Evolutionary conservation across 208 protist species (phyloP).

Genomic region (Acanthamoeba culbertsoni): DNA sequence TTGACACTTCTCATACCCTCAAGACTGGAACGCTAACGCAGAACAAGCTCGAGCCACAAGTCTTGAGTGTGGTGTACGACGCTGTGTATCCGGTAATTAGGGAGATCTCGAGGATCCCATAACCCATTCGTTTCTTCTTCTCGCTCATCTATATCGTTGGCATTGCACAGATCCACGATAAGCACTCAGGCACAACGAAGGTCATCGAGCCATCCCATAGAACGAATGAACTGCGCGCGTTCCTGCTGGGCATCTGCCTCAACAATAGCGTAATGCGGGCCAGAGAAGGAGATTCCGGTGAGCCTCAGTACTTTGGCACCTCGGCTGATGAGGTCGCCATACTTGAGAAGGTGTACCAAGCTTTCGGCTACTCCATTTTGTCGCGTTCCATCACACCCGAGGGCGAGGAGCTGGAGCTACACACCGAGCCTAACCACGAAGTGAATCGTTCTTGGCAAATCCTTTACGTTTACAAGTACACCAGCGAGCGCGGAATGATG

Average conservation of each 20-base stretch:
- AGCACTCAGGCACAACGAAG: background rate
- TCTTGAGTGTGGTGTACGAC: slow-evolving; percentile 53
- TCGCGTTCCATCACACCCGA: slow-evolving; percentile 40
- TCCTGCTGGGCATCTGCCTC: slow-evolving; percentile 29
- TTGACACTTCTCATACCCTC: background rate
- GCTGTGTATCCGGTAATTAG: background rate
- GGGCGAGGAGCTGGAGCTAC: slow-evolving; percentile 42
- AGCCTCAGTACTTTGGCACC: slow-evolving; percentile 52
- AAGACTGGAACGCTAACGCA: slow-evolving; percentile 53
- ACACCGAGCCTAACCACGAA: slow-evolving; percentile 38
- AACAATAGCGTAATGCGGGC: slow-evolving; percentile 58
- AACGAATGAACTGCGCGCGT: background rate
- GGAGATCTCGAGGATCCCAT: background rate
- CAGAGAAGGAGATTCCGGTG: background rate
- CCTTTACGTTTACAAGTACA: slow-evolving; percentile 58
- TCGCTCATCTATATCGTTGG: background rate
- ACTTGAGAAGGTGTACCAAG: slow-evolving; percentile 18
- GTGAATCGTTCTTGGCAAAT: background rate
- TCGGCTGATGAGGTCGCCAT: slow-evolving; percentile 58
- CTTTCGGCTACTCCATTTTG: slow-evolving; percentile 46
- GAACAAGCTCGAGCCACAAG: slow-evolving; percentile 43
- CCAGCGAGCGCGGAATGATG: slow-evolving; percentile 62
- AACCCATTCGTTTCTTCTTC: background rate
- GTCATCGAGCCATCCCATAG: background rate
- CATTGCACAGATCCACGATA: slow-evolving; percentile 48